Evolutionary conservation across 257 asterid species (phyloP).

Genomic region (Lycium ferocissimum): DNA sequence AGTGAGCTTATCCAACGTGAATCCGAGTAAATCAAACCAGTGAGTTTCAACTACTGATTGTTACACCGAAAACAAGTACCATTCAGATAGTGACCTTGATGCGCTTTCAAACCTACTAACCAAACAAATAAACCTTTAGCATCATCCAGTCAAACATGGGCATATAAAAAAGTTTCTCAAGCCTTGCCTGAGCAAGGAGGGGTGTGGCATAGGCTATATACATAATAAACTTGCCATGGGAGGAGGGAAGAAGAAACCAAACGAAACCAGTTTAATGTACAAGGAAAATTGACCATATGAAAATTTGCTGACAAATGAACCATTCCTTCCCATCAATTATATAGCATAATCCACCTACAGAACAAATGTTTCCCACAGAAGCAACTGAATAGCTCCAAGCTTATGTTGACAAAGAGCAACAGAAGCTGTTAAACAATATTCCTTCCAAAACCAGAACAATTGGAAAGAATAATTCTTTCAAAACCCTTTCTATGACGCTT

Average conservation of each 20-base stretch:
- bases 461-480: not conserved
- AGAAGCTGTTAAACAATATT: not conserved
- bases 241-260: not conserved
- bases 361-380: not conserved
- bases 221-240: not conserved
- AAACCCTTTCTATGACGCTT: not conserved
- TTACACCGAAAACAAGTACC: not conserved
- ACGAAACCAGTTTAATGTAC: not conserved
- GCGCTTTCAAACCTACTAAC: not conserved
- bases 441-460: not conserved
- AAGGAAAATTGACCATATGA: not conserved
- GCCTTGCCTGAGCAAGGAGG: not conserved
- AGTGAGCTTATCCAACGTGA: too few relatives aligned
- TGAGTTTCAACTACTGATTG: too few relatives aligned
- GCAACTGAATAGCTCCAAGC: slow-evolving; percentile 9
- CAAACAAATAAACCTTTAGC: not conserved
- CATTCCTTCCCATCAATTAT: not conserved
- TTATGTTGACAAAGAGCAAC: not conserved
- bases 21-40: too few relatives aligned
- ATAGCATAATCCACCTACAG: not conserved
- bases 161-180: not conserved
- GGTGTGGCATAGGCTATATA: not conserved
- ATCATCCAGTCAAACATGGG: not conserved
- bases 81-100: not conserved
- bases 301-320: slow-evolving; percentile 15